These are phyloP conservation scores for Colletotrichum spaethianum DNA, from an alignment of 2,329 filamentous ascomycete species.

Conservation along the genomic window DNA sequence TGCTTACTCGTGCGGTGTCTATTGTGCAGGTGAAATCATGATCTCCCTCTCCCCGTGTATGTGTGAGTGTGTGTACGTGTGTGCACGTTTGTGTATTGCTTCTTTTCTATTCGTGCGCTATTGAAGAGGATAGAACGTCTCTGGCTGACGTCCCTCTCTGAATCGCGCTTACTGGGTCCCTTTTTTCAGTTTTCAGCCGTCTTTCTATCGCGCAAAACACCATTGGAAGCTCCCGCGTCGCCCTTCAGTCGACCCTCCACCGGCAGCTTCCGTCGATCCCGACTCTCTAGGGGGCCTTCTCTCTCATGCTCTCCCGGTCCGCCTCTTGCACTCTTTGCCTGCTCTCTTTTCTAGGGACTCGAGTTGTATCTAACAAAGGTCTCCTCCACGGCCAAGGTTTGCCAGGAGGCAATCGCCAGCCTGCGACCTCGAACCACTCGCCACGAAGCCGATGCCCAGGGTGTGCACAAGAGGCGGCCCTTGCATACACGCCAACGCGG, in stretches of 20 bases:
- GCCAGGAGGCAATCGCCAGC: not conserved
- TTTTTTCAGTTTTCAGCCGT: no score
- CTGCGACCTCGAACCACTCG: not conserved
- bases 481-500: not conserved
- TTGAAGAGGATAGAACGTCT: not conserved
- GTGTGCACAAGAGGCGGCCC: not conserved
- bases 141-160: not conserved
- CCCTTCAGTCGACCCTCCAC: not conserved
- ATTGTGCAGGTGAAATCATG: not conserved
- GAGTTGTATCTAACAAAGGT: not conserved
- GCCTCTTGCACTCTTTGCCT: not conserved
- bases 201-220: not conserved
- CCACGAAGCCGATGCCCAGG: not conserved
- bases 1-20: not conserved
- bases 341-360: no score
- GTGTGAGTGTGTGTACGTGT: not conserved
- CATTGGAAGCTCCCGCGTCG: not conserved
- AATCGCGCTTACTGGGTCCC: no score
- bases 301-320: not conserved
- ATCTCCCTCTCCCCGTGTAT: not conserved
- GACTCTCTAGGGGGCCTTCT: not conserved
- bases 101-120: not conserved
- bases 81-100: not conserved
- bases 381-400: not conserved
- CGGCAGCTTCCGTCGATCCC: no score